Evolutionary conservation across 2,329 filamentous ascomycete genomes (phyloP), one percentile per base, ranked within the genome.

Genomic region (Purpureocillium takamizusanense): DNA sequence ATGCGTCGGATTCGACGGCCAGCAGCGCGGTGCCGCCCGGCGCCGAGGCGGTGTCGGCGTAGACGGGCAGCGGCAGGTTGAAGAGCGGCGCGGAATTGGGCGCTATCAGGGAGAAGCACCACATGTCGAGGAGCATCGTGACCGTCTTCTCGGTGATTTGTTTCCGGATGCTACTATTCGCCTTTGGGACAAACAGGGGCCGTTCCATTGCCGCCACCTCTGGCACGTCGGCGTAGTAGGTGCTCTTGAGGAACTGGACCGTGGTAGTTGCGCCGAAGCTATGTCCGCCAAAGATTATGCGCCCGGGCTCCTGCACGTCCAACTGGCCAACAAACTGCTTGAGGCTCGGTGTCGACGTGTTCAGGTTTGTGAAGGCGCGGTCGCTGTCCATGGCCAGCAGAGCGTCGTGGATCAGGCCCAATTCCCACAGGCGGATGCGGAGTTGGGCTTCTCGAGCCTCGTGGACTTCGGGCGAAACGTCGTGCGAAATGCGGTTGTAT

Each of bases 181-280:
- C 53, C 1, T 62, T 59, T 0, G 84, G 83, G 0, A 57, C 61
- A 55, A 81, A 87, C 0, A 90, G 66, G 0, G 81, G 75, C 18
- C 65, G 65, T 36, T 68, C 63, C 44, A 74, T 72, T 23, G 56
- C 51, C 6, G 60, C 55, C 1, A 76, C 55, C 12, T 66, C 63
- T 0, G 72, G 60, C 2, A 60, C 51, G 30, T 62, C 63, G 11
- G 72, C 69, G 60, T 88, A 86, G 65, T 81, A 90, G 10, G 82
- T 77, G 37, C 76, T 83, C 63, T 94, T 94, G 36, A 90, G 63
- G 39, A 94, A 74, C 54, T 94, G 87, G 2, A 83, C 71, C 15
- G 77, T 68, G 1, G 83, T 86, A 1, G 84, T 74, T 1, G 80
- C 82, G 16, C 87, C 87, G 47, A 94, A 94, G 14, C 81, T 87